Percentiles rank a stretch among this genome's conserved stretches.
These are phyloP conservation scores for Candida mattraensis DNA, from an alignment of 805 yeast genomes.

Conservation along the genomic window DNA sequence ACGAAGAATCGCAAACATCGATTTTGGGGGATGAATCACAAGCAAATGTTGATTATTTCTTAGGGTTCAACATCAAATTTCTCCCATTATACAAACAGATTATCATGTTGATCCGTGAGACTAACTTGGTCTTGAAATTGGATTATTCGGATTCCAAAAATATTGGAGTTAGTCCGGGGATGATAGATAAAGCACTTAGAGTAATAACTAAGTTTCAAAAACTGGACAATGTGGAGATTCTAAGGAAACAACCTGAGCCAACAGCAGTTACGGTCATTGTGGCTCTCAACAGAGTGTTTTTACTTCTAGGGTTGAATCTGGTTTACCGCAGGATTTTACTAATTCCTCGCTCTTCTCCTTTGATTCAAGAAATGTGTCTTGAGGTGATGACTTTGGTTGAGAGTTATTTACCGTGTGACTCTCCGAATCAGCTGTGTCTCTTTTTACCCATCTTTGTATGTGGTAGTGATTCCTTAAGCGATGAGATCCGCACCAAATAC, in stretches of 20 bases:
- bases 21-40: slow-evolving; percentile 28
- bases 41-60: slow-evolving; percentile 55
- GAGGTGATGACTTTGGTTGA: slow-evolving; percentile 40
- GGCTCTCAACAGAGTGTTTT: slow-evolving; percentile 53
- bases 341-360: slow-evolving; percentile 43
- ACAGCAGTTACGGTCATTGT: slow-evolving; percentile 30
- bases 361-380: slow-evolving; percentile 48
- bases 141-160: slow-evolving; percentile 4
- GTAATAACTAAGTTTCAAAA: slow-evolving; percentile 35
- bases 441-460: slow-evolving; percentile 56
- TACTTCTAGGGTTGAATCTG: slow-evolving; percentile 54
- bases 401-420: slow-evolving; percentile 41
- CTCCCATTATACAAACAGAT: slow-evolving; percentile 58
- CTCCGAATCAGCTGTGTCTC: slow-evolving; percentile 56
- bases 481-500: slow-evolving; percentile 37
- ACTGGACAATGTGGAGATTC: slow-evolving; percentile 20
- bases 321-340: slow-evolving; percentile 54
- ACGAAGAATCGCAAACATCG: slow-evolving; percentile 7
- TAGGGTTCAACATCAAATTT: slow-evolving; percentile 66
- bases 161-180: slow-evolving; percentile 14
- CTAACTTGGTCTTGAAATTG: slow-evolving; percentile 20
- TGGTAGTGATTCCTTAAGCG: slow-evolving; percentile 54
- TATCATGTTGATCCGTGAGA: slow-evolving; percentile 37
- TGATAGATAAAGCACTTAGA: slow-evolving; percentile 41
- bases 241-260: slow-evolving; percentile 8